A percentile compares a stretch with the other conserved stretches of the same genome.
Evolutionary conservation across 75 land plant species (phyloP).

Genomic region (Selaginella moellendorffii): DNA sequence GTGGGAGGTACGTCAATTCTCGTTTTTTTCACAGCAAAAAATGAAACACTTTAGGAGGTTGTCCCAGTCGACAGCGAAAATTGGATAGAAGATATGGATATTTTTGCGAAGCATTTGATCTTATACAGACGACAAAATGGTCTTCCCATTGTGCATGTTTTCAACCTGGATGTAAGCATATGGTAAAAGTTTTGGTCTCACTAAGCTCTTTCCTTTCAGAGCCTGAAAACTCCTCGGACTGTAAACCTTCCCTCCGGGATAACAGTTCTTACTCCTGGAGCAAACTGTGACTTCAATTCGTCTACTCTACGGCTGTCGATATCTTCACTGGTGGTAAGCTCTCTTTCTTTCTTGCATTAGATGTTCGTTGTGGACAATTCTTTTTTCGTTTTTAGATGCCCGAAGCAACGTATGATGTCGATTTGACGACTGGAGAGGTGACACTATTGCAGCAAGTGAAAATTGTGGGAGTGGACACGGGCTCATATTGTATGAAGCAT

Average conservation of each 20-base stretch:
- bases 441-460: constrained; percentile 71
- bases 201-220: background rate
- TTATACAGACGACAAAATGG: constrained; percentile 50
- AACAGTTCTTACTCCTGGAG: constrained; percentile 48
- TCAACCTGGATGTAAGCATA: constrained; percentile 24
- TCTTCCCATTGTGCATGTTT: constrained; percentile 41
- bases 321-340: constrained; percentile 75
- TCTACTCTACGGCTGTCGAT: constrained; percentile 55
- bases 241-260: constrained; percentile 51
- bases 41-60: constrained; percentile 35
- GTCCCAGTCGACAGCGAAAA: constrained; percentile 33
- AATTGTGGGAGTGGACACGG: constrained; percentile 15
- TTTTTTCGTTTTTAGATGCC: constrained; percentile 86
- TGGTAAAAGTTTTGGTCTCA: background rate
- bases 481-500: constrained; percentile 17
- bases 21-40: background rate
- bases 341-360: background rate
- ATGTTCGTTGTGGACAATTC: background rate
- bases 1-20: constrained; percentile 58
- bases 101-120: constrained; percentile 67
- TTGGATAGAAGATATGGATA: constrained; percentile 74
- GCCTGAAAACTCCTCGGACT: background rate
- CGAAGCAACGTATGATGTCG: constrained; percentile 69
- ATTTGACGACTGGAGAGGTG: constrained; percentile 35
- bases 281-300: constrained; percentile 75